Evolutionary conservation across 768 basidiomycete species (phyloP).

Genomic region (Psilocybe cyanescens): DNA sequence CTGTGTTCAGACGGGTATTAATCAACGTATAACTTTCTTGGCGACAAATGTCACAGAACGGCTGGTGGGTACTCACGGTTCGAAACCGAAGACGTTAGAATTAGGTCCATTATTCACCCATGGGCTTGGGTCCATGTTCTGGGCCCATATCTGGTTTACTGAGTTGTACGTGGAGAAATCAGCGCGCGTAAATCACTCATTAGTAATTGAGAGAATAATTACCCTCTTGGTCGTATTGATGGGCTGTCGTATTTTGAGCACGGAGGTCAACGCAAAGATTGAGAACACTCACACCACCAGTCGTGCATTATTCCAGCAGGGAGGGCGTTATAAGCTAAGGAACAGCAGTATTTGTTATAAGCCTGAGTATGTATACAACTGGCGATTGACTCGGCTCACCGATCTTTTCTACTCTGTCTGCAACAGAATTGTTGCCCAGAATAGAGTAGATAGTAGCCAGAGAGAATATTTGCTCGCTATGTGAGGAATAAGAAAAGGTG

Average conservation of each 20-base stretch:
- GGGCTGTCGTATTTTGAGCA: conserved; percentile 27
- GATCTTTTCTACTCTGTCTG: conserved; percentile 43
- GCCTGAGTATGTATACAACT: no score
- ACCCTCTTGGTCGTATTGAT: conserved; percentile 49
- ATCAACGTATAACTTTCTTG: background rate
- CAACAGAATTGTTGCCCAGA: conserved; percentile 45
- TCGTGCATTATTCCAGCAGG: conserved; percentile 43
- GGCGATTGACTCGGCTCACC: conserved; percentile 22
- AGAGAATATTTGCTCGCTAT: conserved; percentile 47
- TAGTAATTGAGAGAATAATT: background rate
- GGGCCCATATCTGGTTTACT: conserved; percentile 48
- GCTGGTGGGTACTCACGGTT: conserved; percentile 33
- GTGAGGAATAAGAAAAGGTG: background rate
- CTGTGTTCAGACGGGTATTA: conserved; percentile 18
- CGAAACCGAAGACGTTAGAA: conserved; percentile 46
- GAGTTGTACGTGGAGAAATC: background rate
- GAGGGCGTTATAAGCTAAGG: conserved; percentile 42
- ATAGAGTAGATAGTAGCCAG: conserved; percentile 44
- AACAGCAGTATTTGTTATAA: background rate
- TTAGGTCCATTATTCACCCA: conserved; percentile 42
- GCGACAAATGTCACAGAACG: no score
- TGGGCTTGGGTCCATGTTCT: conserved; percentile 39
- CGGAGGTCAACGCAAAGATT: background rate
- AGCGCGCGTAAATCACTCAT: background rate
- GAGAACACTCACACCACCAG: conserved; percentile 35